These are phyloP conservation scores for Triticum timopheevii DNA, from an alignment of 176 grass and related monocot species.

Conservation along the genomic window DNA sequence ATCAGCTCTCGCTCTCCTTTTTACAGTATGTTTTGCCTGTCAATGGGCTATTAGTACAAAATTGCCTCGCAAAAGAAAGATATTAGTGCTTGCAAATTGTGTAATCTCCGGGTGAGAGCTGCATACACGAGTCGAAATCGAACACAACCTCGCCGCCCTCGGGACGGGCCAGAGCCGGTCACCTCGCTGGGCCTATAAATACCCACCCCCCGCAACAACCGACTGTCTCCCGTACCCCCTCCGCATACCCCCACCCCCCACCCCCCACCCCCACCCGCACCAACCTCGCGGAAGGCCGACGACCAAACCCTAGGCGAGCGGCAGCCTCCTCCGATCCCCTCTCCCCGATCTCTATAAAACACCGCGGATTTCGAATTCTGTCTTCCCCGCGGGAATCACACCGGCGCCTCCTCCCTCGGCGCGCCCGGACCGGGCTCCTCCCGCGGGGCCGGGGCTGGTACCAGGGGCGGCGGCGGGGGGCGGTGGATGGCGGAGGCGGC, in stretches of 20 bases:
- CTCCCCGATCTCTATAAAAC: slow-evolving; percentile 63
- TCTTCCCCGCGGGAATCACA: background rate
- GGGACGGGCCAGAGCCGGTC: slow-evolving; percentile 29
- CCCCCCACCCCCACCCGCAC: background rate
- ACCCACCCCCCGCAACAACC: background rate
- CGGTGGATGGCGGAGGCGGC: slow-evolving; percentile 51
- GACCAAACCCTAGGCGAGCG: slow-evolving; percentile 14
- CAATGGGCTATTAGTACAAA: too few species aligned
- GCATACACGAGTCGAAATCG: too few species aligned
- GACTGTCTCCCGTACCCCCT: background rate
- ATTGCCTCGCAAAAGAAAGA: too few species aligned
- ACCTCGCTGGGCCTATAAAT: background rate
- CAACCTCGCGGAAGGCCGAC: background rate
- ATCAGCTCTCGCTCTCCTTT: too few species aligned
- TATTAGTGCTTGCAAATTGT: too few species aligned
- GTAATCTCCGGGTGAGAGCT: too few species aligned
- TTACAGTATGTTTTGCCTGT: too few species aligned
- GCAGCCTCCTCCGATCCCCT: slow-evolving; percentile 6
- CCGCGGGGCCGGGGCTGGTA: background rate
- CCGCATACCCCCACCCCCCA: background rate
- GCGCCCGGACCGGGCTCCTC: slow-evolving; percentile 26
- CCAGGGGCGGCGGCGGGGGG: background rate
- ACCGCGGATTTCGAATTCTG: slow-evolving; percentile 36
- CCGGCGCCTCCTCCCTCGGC: background rate
- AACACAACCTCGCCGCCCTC: background rate